These are phyloP conservation scores for Brassica hybrid DNA, from an alignment of 441 rosid species.

Conservation along the genomic window DNA sequence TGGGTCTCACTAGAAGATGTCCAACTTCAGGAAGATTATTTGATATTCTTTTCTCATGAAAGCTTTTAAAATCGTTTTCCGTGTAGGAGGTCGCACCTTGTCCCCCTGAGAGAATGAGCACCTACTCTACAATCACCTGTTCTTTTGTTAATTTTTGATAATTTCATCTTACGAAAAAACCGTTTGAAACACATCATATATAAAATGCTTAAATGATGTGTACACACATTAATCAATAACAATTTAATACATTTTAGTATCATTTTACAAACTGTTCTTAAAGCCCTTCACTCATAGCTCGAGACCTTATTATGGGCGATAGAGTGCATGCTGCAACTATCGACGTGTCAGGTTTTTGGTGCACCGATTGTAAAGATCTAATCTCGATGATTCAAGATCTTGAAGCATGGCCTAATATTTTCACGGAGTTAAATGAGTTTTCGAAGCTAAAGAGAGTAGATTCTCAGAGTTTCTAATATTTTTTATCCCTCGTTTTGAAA, in stretches of 20 bases:
- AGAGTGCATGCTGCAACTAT: too few species aligned
- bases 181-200: neutral
- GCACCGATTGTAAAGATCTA: too few species aligned
- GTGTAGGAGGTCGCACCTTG: neutral
- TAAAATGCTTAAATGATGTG: neutral
- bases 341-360: too few species aligned
- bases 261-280: neutral
- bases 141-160: neutral
- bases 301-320: too few species aligned
- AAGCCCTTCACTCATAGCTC: too few species aligned
- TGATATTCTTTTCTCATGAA: neutral
- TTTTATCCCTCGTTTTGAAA: too few species aligned
- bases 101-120: neutral
- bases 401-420: too few species aligned
- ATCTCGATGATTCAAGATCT: too few species aligned
- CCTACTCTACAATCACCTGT: neutral
- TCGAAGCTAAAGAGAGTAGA: too few species aligned
- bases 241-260: neutral
- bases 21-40: neutral
- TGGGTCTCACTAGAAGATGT: neutral
- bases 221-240: neutral
- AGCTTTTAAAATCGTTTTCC: neutral
- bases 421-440: too few species aligned
- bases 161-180: neutral
- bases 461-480: too few species aligned